Conservation (phyloP, 306 rosid species). For the Erythrophleum fordii region DNA sequence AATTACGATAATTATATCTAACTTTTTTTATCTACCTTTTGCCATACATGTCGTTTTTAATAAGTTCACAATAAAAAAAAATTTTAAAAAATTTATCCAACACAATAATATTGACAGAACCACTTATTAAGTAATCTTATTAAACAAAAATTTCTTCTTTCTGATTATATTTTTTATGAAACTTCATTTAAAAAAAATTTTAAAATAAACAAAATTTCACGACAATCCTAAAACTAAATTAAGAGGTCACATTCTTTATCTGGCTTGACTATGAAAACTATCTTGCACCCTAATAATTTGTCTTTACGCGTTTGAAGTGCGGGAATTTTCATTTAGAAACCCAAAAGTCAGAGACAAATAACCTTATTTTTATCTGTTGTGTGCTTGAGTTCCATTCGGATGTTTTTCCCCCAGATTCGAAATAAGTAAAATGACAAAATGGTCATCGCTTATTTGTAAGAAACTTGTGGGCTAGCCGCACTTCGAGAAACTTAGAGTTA, state of each 20-base stretch:
- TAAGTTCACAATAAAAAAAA: background rate
- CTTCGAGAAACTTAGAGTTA: slow-evolving; percentile 24
- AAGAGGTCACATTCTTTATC: background rate
- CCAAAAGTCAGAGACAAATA: background rate
- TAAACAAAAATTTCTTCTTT: no score
- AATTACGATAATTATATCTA: background rate
- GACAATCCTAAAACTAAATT: background rate
- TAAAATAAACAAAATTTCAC: background rate
- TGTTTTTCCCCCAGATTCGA: slow-evolving; percentile 19
- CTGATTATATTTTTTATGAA: no score
- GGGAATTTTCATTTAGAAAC: background rate
- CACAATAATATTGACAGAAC: background rate
- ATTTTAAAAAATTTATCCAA: background rate
- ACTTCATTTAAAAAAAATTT: background rate
- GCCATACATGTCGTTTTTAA: background rate
- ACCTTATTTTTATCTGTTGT: background rate
- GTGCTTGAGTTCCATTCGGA: background rate
- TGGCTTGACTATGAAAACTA: background rate
- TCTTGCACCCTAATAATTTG: background rate
- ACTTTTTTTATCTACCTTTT: background rate
- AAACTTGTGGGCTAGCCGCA: slow-evolving; percentile 28
- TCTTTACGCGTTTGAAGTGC: background rate
- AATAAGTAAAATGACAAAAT: background rate
- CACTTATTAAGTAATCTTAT: no score
- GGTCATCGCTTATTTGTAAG: background rate